Base-by-base conservation (phyloP, 1,284 basidiomycete genomes). In the Sanghuangporus sanghuang region DNA sequence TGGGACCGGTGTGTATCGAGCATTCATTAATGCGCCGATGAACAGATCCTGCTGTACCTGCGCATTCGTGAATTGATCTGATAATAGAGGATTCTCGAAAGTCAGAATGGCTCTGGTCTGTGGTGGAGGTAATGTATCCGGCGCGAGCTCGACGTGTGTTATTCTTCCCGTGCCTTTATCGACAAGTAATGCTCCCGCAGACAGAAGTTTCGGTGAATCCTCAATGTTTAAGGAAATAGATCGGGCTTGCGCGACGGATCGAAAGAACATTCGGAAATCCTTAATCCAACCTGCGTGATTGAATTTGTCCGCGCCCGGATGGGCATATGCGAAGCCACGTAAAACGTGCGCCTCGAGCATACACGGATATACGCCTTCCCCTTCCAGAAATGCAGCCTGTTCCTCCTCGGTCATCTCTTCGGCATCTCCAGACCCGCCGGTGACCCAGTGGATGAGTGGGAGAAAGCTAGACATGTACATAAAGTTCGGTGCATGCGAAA, bases 391-490 rank as follows among this genome's bases (percentile, higher is more conserved):
- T 14, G 55, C 55, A 7, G 48, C 56, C 36, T 64, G 63, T 44
- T 64, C 63, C 32, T 57, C 63, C 49, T 55, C 35, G n/a, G 63
- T 40, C 35, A 38, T 42, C 6, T 59, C 56, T 54, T 63, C 57
- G 40, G 40, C 18, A 7, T 59, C 49, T 35, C 63, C 63, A 6
- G 36, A 36, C 46, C 63, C 63, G 36, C 63, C 63, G 6, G 59
- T 64, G 11, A 61, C 59, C 63, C 63, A 64, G 21, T 61, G 59
- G 44, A 64, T 61, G n/a, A 61, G 58, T 21, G 63, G 63, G 39
- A 64, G 61, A 46, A 64, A 64, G 27, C 59, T 61, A n/a, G 59
- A 48, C 59, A 64, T 64, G 38, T 57, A 61, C 63, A 64, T 64
- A 54, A 64, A 64, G 38, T 64, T 64, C 40, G 63, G 63, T 3